phyloP scores from a whole-genome alignment of 805 yeast species.

The Zygotorulaspora danielsina region DNA sequence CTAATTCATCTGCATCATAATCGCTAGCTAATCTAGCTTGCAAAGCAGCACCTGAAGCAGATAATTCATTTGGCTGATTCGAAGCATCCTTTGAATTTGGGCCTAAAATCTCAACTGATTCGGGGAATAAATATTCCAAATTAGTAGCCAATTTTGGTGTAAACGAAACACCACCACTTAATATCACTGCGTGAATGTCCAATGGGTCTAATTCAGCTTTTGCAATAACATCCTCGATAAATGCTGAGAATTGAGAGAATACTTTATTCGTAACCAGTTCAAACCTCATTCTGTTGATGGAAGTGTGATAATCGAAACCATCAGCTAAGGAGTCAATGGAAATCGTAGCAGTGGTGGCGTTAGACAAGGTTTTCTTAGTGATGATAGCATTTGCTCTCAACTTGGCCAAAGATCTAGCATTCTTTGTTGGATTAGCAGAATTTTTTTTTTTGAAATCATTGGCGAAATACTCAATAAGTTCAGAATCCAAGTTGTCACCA shows the following conservation, averaged over 20 bases:
- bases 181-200: slow-evolving; percentile 85
- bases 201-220: slow-evolving; percentile 83
- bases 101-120: slow-evolving; percentile 58
- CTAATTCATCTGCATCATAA: slow-evolving; percentile 77
- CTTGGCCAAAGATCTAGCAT: slow-evolving; percentile 84
- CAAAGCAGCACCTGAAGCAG: slow-evolving; percentile 92
- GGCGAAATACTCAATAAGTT: slow-evolving; percentile 78
- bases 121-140: slow-evolving; percentile 74
- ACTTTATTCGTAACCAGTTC: slow-evolving; percentile 82
- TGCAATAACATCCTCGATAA: slow-evolving; percentile 66
- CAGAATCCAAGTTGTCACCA: slow-evolving; percentile 79
- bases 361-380: slow-evolving; percentile 87
- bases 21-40: slow-evolving; percentile 84
- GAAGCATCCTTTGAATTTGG: slow-evolving; percentile 77
- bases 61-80: slow-evolving; percentile 80
- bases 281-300: slow-evolving; percentile 89
- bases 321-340: slow-evolving; percentile 93
- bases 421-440: slow-evolving; percentile 73
- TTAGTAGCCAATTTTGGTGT: slow-evolving; percentile 85
- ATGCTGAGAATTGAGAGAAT: slow-evolving; percentile 67
- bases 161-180: slow-evolving; percentile 91
- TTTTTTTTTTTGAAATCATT: slow-evolving; percentile 90
- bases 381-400: slow-evolving; percentile 75
- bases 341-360: slow-evolving; percentile 81
- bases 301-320: slow-evolving; percentile 88